Percentiles rank a stretch among this genome's conserved stretches.
Evolutionary conservation across 495 filamentous ascomycete species (phyloP).

Genomic region (Tuber melanosporum): DNA sequence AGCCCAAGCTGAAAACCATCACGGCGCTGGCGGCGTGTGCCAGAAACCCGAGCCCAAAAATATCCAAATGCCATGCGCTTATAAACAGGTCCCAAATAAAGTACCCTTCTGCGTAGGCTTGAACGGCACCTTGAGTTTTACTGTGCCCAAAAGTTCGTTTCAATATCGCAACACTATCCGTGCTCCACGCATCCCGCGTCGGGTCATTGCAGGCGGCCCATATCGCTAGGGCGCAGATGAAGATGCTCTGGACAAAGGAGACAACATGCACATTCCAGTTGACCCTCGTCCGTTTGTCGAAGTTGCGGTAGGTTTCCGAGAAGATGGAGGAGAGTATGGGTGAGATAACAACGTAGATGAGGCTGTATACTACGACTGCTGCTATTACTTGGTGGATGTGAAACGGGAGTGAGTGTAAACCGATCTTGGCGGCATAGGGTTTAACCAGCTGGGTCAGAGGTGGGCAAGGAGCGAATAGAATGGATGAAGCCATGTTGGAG

Average conservation of each 20-base stretch:
- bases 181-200: conserved; percentile 53
- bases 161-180: conserved; percentile 55
- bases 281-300: conserved; percentile 62
- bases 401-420: conserved; percentile 64
- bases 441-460: conserved; percentile 45
- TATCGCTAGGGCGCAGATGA: conserved; percentile 71
- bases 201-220: conserved; percentile 77
- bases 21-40: conserved; percentile 84
- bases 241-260: conserved; percentile 72
- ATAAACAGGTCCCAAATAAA: conserved; percentile 88
- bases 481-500: conserved; percentile 28
- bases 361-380: conserved; percentile 67
- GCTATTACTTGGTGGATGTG: conserved; percentile 85
- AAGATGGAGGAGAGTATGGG: conserved; percentile 65
- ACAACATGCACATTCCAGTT: conserved; percentile 99
- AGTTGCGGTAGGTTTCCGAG: conserved; percentile 61
- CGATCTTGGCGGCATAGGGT: conserved; percentile 55
- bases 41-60: conserved; percentile 84
- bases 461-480: conserved; percentile 43
- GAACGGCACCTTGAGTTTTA: conserved; percentile 70
- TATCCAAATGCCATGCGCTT: conserved; percentile 60
- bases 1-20: conserved; percentile 81
- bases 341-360: conserved; percentile 66
- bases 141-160: conserved; percentile 90
- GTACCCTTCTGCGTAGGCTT: conserved; percentile 83